phyloP scores from a whole-genome alignment of 345 rosid species.

The Salix udensis region DNA sequence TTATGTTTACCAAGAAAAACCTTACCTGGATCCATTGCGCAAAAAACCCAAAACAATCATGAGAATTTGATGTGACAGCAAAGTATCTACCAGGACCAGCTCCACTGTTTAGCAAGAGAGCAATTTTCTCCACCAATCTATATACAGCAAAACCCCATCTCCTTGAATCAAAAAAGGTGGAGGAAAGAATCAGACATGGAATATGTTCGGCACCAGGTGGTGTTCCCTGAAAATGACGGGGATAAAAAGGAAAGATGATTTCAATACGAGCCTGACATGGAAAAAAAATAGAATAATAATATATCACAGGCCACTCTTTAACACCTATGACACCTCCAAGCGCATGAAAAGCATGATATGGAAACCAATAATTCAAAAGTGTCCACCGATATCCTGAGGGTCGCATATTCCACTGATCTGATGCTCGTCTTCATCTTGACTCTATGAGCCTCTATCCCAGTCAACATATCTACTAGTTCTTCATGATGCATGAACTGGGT shows the following conservation, averaged over 20 bases:
- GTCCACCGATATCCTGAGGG: conserved; percentile 86
- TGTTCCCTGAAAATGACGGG: conserved; percentile 54
- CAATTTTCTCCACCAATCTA: conserved; percentile 61
- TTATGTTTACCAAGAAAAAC: conserved; percentile 7
- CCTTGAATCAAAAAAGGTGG: conserved; percentile 82
- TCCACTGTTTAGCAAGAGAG: conserved; percentile 38
- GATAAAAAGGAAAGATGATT: background rate
- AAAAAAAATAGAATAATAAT: background rate
- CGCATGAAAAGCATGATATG: conserved; percentile 84
- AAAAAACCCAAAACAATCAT: conserved; percentile 65
- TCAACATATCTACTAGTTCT: conserved; percentile 52
- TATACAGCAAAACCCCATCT: conserved; percentile 64
- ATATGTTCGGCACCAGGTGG: conserved; percentile 64
- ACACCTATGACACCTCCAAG: conserved; percentile 56
- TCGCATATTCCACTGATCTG: conserved; percentile 50
- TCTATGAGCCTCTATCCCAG: conserved; percentile 64
- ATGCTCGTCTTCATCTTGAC: conserved; percentile 41
- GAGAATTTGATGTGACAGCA: conserved; percentile 44
- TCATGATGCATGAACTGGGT: conserved; percentile 55
- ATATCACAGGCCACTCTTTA: conserved; percentile 2
- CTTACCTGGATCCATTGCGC: conserved; percentile 77
- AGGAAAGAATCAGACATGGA: conserved; percentile 47
- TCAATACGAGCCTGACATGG: conserved; percentile 5
- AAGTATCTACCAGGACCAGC: conserved; percentile 45
- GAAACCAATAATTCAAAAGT: conserved; percentile 69